phyloP scores from a whole-genome alignment of 2,329 filamentous ascomycete genomes.

The Xylariaceae sp. region DNA sequence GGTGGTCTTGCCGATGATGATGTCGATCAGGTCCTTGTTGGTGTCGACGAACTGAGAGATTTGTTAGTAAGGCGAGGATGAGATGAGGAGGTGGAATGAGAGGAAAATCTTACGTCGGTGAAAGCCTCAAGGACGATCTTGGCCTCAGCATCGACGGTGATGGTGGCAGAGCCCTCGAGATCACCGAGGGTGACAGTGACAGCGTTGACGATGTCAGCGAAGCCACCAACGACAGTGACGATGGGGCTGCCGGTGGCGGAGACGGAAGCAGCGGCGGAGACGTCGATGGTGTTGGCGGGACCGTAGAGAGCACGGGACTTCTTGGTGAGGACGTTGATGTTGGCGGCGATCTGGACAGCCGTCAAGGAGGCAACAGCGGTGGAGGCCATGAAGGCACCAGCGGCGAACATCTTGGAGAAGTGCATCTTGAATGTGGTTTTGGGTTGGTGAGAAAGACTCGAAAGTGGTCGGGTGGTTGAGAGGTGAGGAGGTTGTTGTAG shows the following conservation, averaged over 20 bases:
- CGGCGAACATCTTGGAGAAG: constrained; percentile 18
- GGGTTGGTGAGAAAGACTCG: not conserved
- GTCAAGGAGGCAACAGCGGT: constrained; percentile 11
- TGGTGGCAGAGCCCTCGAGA: not conserved
- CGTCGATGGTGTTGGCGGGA: constrained; percentile 14
- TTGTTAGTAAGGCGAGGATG: not conserved
- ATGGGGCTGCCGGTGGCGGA: constrained; percentile 12
- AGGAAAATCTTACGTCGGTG: constrained; percentile 9
- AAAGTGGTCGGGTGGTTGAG: not conserved
- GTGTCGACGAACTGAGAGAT: constrained; percentile 10
- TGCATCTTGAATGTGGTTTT: constrained; percentile 11
- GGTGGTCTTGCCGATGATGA: constrained; percentile 16
- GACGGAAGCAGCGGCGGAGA: constrained; percentile 13
- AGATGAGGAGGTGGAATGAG: not conserved
- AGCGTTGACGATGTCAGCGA: constrained; percentile 14
- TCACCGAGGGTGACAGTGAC: not conserved
- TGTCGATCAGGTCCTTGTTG: constrained; percentile 15
- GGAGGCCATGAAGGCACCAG: constrained; percentile 15
- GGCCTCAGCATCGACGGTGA: constrained; percentile 8
- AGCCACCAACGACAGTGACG: constrained; percentile 8
- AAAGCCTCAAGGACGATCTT: constrained; percentile 13
- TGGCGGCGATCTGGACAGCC: constrained; percentile 9
- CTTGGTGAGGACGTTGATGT: constrained; percentile 5
- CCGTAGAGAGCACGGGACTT: constrained; percentile 9
- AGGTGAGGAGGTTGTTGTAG: not conserved